Base-by-base conservation (phyloP, 371 early-diverging fungal genomes). In the Mortierella sp. region DNA sequence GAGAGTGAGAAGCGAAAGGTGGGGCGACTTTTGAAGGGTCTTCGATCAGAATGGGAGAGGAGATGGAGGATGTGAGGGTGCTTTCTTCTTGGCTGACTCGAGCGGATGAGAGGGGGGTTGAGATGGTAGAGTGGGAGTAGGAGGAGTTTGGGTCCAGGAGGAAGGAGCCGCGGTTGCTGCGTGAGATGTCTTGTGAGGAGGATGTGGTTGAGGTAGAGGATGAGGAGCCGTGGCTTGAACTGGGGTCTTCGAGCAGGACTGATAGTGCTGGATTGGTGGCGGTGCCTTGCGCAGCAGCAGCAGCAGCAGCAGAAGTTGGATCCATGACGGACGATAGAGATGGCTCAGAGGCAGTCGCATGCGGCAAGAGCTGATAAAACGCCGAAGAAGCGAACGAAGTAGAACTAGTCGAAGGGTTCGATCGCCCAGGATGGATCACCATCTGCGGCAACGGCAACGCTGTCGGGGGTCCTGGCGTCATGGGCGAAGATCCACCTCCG, bases 311-410 rank as follows among this genome's bases (percentile, higher is more conserved):
- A 43, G 46, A 14, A 8, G 70, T 14, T 0, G 74, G 44, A 14
- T 72, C 81, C 5, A 76, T 46, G 12, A 70, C 78, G 8, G 79
- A 70, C 0, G 77, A 80, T 18, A 86, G 27, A 0, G 86, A 79
- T 8, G 86, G 77, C 38, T 86, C 86, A 0, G 86, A 86, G 0
- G 82, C 77, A 3, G 82, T 74, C 4, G 82, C 86, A 49, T 71
- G 75, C 11, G 85, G 85, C 6, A 85, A 63, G 14, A 86, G 73
- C 44, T 82, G 82, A 38, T 81, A 86, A 48, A 86, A 32, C 0
- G 81, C 71, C 32, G 80, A 74, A 0, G 77, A 44, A 12, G 80
- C 60, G 27, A 79, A 76, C 3, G 83, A 79, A 2, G 72, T 54
- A 41, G 83, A 79, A 7, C 68, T 54, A 16, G 74, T 74, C 29